Evolutionary conservation across 768 basidiomycete genomes (phyloP).

Genomic region (Boletus pseudo-olivaceus): DNA sequence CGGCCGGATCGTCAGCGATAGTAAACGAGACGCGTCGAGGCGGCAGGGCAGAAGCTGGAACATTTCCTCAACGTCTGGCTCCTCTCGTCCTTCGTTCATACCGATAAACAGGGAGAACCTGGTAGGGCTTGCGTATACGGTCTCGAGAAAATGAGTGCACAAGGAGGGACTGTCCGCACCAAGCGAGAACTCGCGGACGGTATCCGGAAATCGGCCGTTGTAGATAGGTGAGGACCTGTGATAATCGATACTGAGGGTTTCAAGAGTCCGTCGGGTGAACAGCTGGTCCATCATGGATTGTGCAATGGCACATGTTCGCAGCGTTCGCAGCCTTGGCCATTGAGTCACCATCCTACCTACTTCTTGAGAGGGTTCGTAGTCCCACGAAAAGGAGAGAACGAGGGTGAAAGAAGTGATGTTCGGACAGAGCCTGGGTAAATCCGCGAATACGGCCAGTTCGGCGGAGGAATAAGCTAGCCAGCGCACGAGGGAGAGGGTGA

Average conservation of each 20-base stretch:
- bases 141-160: constrained; percentile 10
- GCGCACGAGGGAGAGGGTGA: constrained; percentile 11
- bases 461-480: constrained; percentile 8
- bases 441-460: constrained; percentile 13
- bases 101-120: constrained; percentile 6
- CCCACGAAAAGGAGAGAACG: constrained; percentile 5
- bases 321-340: constrained; percentile 10
- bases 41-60: constrained; percentile 9
- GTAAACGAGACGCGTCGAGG: constrained; percentile 10
- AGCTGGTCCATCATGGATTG: constrained; percentile 16
- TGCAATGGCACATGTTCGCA: constrained; percentile 11
- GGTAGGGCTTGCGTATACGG: constrained; percentile 10
- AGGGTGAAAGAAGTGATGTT: constrained; percentile 19
- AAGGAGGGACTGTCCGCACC: background rate
- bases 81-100: constrained; percentile 1
- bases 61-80: background rate
- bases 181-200: constrained; percentile 14
- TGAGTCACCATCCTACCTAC: constrained; percentile 15
- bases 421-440: constrained; percentile 17
- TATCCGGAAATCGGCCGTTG: constrained; percentile 9
- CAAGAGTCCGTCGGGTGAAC: background rate
- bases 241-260: constrained; percentile 13
- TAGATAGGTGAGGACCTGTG: constrained; percentile 6
- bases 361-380: constrained; percentile 5
- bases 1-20: constrained; percentile 3